These are phyloP conservation scores for Lophium mytilinum DNA, from an alignment of 495 filamentous ascomycete genomes.

Conservation along the genomic window DNA sequence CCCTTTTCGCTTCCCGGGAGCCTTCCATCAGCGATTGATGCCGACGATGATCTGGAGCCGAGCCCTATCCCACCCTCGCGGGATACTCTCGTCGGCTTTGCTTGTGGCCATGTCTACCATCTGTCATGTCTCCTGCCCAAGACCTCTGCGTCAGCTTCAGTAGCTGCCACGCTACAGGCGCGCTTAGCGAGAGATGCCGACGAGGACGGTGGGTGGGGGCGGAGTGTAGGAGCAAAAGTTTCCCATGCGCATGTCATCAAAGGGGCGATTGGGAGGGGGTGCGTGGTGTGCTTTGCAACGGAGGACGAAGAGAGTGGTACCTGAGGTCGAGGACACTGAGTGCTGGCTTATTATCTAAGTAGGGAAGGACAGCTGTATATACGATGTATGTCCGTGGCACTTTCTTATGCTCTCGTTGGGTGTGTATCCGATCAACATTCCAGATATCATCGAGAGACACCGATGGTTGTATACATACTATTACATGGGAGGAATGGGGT, in stretches of 20 bases:
- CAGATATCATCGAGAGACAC: too few relatives aligned
- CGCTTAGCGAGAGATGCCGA: slow-evolving; percentile 37
- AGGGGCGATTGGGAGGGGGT: slow-evolving; percentile 19
- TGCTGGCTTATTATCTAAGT: too few relatives aligned
- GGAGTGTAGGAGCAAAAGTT: slow-evolving; percentile 78
- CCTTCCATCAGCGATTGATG: slow-evolving; percentile 1
- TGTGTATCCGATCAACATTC: too few relatives aligned
- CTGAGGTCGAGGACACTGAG: too few relatives aligned
- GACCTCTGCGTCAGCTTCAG: slow-evolving; percentile 15
- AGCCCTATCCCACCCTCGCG: slow-evolving; percentile 11
- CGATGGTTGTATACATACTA: too few relatives aligned
- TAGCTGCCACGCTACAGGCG: slow-evolving; percentile 35
- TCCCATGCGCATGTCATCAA: slow-evolving; percentile 69
- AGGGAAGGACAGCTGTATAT: too few relatives aligned
- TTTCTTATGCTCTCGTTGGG: too few relatives aligned
- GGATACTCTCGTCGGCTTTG: slow-evolving; percentile 80
- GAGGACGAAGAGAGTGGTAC: too few relatives aligned
- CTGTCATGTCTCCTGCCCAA: slow-evolving; percentile 62
- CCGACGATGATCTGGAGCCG: neutral
- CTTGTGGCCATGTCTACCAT: slow-evolving; percentile 88
- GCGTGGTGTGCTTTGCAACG: slow-evolving; percentile 18
- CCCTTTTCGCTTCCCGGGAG: slow-evolving; percentile 12
- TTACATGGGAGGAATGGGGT: too few relatives aligned
- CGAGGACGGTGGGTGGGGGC: slow-evolving; percentile 36
- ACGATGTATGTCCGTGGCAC: too few relatives aligned